Evolutionary conservation across 1,284 basidiomycete species (phyloP).

Genomic region (Ceratobasidium sp.): DNA sequence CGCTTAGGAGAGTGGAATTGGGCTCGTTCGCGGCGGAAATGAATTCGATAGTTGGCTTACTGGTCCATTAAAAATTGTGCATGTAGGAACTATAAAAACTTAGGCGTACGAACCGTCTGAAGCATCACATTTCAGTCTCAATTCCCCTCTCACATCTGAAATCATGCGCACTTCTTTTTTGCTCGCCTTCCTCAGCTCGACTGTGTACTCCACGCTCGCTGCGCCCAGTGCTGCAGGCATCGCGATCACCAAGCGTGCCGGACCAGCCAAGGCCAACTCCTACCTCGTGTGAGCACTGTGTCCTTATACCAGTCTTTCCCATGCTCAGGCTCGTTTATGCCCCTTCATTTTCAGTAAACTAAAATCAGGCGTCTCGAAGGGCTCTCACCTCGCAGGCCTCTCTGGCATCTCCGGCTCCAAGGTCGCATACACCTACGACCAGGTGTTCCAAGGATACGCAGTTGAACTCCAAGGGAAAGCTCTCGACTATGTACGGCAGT

Average conservation of each 20-base stretch:
- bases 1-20: too few relatives aligned
- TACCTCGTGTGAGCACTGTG: constrained; percentile 37
- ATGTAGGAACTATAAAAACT: neutral
- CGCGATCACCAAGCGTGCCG: constrained; percentile 32
- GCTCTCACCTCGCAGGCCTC: constrained; percentile 11
- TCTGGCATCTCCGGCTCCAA: neutral
- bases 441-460: constrained; percentile 20
- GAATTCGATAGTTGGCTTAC: too few relatives aligned
- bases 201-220: constrained; percentile 18
- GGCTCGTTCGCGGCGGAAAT: too few relatives aligned
- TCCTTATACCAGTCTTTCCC: neutral
- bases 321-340: neutral
- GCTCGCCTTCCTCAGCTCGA: neutral
- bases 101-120: neutral
- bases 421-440: neutral
- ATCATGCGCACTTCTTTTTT: neutral
- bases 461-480: constrained; percentile 10
- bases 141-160: neutral
- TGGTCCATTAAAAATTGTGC: neutral
- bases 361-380: constrained; percentile 20
- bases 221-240: constrained; percentile 9
- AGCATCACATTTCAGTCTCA: neutral
- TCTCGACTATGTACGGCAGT: constrained; percentile 10
- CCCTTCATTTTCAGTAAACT: constrained; percentile 6
- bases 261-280: constrained; percentile 26